Percentiles rank a stretch among this genome's conserved stretches.
Evolutionary conservation across 768 basidiomycete species (phyloP).

Genomic region (Lentinula edodes): DNA sequence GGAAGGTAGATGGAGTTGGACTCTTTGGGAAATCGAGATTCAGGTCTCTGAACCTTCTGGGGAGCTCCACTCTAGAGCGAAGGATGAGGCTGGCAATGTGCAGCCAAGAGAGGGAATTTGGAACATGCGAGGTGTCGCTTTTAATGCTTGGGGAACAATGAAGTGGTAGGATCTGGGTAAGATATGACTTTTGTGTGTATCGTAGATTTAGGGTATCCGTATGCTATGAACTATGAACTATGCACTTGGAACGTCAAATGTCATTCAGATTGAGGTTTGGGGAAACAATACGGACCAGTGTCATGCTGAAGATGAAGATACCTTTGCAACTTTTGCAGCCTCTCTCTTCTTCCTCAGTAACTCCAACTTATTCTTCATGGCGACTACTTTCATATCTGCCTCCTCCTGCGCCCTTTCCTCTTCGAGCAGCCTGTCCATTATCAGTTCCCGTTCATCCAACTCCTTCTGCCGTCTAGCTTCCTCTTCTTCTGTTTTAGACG

Average conservation of each 20-base stretch:
- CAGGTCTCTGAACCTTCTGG: constrained; percentile 26
- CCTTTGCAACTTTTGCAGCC: constrained; percentile 21
- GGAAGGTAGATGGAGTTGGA: constrained; percentile 69
- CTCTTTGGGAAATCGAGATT: constrained; percentile 57
- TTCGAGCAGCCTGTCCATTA: constrained; percentile 80
- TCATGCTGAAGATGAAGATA: neutral
- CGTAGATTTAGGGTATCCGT: neutral
- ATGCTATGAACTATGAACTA: neutral
- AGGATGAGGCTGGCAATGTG: constrained; percentile 39
- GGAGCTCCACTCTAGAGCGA: constrained; percentile 44
- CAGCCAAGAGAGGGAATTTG: constrained; percentile 49
- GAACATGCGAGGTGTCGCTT: constrained; percentile 67
- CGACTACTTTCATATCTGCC: constrained; percentile 67
- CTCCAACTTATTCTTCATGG: constrained; percentile 63
- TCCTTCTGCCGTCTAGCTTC: constrained; percentile 46
- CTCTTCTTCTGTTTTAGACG: constrained; percentile 37
- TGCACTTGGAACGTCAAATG: neutral
- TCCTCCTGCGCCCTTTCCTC: constrained; percentile 87
- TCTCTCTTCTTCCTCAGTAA: constrained; percentile 45
- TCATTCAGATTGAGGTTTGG: neutral
- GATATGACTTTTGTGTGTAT: neutral
- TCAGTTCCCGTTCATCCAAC: constrained; percentile 72
- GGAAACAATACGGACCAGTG: too few species aligned
- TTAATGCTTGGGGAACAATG: constrained; percentile 39
- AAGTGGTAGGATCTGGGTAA: neutral